These are phyloP conservation scores for Vaccinium myrtillus DNA, from an alignment of 148 eudicot species.

Conservation along the genomic window DNA sequence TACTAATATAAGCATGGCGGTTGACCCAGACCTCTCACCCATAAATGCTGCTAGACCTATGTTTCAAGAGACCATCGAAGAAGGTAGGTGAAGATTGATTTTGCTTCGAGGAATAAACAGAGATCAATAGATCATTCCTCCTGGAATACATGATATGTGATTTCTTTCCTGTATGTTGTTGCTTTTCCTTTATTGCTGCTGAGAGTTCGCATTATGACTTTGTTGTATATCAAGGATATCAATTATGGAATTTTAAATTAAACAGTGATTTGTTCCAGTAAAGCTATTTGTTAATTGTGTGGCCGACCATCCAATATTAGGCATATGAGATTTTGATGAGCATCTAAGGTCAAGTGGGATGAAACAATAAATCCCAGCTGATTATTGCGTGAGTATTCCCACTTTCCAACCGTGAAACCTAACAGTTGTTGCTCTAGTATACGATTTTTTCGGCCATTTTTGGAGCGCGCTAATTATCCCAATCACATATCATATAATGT, in stretches of 20 bases:
- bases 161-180: not conserved
- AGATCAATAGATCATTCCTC: not conserved
- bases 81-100: constrained; percentile 26
- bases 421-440: not conserved
- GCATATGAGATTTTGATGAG: not conserved
- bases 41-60: constrained; percentile 17
- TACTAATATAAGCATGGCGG: constrained; percentile 20
- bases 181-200: not conserved
- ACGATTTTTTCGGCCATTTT: not conserved
- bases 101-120: not conserved
- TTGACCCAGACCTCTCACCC: constrained; percentile 27
- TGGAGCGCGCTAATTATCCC: not conserved
- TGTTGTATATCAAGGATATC: not conserved
- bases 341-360: not conserved
- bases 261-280: too few species aligned
- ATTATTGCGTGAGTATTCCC: not conserved
- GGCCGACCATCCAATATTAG: not conserved
- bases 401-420: not conserved
- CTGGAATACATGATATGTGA: not conserved
- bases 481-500: not conserved
- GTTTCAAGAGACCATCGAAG: constrained; percentile 27
- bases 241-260: too few species aligned
- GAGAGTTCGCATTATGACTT: not conserved
- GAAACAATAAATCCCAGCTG: not conserved
- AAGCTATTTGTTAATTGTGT: not conserved